phyloP scores from a whole-genome alignment of 1,139 yeast genomes.

The Blastobotrys aristatus region DNA sequence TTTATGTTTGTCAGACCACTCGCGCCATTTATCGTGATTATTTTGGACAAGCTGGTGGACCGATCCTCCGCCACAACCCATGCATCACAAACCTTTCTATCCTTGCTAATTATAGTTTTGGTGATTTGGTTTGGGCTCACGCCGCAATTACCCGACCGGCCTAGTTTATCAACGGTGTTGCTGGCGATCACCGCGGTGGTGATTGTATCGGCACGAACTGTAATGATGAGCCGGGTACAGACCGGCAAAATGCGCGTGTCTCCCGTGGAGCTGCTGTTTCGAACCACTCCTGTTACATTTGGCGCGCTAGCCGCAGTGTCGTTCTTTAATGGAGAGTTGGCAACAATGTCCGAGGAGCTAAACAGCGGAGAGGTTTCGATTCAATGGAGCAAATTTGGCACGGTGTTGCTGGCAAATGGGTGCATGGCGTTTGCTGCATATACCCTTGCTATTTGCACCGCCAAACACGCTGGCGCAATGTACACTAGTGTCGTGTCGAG shows the following conservation, averaged over 20 bases:
- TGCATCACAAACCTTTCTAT: background rate
- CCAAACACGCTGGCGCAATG: constrained; percentile 27
- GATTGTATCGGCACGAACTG: constrained; percentile 5
- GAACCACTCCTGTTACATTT: constrained; percentile 28
- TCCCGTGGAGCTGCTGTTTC: constrained; percentile 27
- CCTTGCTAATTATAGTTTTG: background rate
- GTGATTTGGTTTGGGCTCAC: background rate
- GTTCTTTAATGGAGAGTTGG: constrained; percentile 27
- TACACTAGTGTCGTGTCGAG: constrained; percentile 27
- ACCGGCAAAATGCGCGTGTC: constrained; percentile 14
- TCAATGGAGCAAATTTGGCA: constrained; percentile 15
- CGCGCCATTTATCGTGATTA: constrained; percentile 24
- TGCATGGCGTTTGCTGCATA: constrained; percentile 27
- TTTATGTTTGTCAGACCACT: constrained; percentile 25
- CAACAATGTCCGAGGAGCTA: constrained; percentile 7
- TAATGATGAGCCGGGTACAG: constrained; percentile 25
- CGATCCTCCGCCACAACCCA: background rate
- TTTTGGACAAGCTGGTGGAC: constrained; percentile 23
- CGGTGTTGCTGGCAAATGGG: constrained; percentile 25
- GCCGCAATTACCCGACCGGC: background rate
- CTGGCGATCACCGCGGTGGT: background rate
- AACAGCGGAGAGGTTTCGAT: background rate
- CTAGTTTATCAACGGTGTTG: background rate
- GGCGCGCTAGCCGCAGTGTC: constrained; percentile 25
- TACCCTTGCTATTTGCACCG: constrained; percentile 28